A percentile compares a stretch with the other conserved stretches of the same genome.
phyloP scores from a whole-genome alignment of 495 filamentous ascomycete species.

The Hypoxylon subgilvum region DNA sequence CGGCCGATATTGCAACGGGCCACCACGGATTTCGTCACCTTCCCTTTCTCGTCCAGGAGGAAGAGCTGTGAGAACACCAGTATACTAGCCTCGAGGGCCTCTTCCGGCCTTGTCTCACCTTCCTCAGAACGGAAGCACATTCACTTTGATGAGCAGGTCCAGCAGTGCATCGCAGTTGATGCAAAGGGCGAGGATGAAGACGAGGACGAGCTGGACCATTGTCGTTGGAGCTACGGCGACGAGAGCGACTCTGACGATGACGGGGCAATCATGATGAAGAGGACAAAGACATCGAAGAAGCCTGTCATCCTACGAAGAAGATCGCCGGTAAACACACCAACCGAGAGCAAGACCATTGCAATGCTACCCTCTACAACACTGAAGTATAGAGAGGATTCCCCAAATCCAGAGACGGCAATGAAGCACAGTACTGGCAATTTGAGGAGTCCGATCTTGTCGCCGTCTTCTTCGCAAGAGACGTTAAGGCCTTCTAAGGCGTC shows the following conservation, averaged over 20 bases:
- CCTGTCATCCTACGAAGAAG: slow-evolving; percentile 50
- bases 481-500: slow-evolving; percentile 73
- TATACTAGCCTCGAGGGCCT: slow-evolving; percentile 62
- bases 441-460: slow-evolving; percentile 60
- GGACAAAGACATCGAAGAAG: slow-evolving; percentile 51
- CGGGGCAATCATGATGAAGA: slow-evolving; percentile 87
- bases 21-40: slow-evolving; percentile 70
- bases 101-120: slow-evolving; percentile 72
- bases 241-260: slow-evolving; percentile 76
- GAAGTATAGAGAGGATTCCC: slow-evolving; percentile 84
- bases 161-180: slow-evolving; percentile 94
- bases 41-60: slow-evolving; percentile 62
- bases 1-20: slow-evolving; percentile 59
- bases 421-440: slow-evolving; percentile 55
- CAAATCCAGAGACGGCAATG: slow-evolving; percentile 67
- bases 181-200: slow-evolving; percentile 75
- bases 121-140: slow-evolving; percentile 78
- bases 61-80: slow-evolving; percentile 63
- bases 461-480: slow-evolving; percentile 79
- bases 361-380: slow-evolving; percentile 90
- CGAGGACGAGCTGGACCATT: slow-evolving; percentile 60
- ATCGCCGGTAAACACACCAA: slow-evolving; percentile 54
- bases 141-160: slow-evolving; percentile 93
- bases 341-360: slow-evolving; percentile 88
- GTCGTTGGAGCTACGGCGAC: slow-evolving; percentile 52